Percentiles rank a stretch among this genome's conserved stretches.
These are phyloP conservation scores for Ceriops decandra DNA, from an alignment of 345 rosid species.

Conservation along the genomic window DNA sequence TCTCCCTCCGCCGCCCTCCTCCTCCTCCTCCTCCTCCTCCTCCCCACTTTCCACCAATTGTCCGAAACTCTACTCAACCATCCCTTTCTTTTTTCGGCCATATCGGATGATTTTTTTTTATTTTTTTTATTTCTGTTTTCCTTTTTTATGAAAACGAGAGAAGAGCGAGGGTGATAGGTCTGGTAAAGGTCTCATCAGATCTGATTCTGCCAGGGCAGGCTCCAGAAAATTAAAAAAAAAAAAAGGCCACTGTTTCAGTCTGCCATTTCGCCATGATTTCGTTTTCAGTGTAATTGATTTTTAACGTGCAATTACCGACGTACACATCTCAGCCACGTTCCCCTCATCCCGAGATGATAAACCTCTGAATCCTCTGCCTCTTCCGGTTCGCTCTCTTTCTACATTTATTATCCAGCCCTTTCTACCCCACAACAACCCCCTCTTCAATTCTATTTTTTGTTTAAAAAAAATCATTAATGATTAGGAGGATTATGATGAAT, in stretches of 20 bases:
- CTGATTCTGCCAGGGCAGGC: slow-evolving; percentile 8
- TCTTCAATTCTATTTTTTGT: neutral
- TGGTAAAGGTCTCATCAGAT: slow-evolving; percentile 19
- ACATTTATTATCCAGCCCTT: neutral
- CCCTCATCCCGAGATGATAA: slow-evolving; percentile 36
- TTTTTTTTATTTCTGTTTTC: too few species aligned
- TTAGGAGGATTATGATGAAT: too few species aligned
- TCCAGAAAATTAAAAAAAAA: neutral
- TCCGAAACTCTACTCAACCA: too few species aligned
- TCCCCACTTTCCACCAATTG: neutral
- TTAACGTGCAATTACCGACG: neutral
- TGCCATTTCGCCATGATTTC: slow-evolving; percentile 42
- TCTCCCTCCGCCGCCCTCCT: slow-evolving; percentile 10
- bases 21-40: neutral
- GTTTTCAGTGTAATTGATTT: slow-evolving; percentile 40
- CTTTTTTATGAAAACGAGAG: neutral
- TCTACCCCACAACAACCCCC: neutral
- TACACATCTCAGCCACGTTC: neutral
- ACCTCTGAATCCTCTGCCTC: neutral
- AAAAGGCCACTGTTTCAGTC: neutral
- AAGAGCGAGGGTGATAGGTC: slow-evolving; percentile 8
- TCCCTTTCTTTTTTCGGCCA: too few species aligned
- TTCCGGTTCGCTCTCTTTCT: slow-evolving; percentile 8
- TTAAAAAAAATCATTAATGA: neutral
- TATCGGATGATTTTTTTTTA: too few species aligned